Evolutionary conservation across 1,284 basidiomycete genomes (phyloP).

Genomic region (Pisolithus thermaeus): DNA sequence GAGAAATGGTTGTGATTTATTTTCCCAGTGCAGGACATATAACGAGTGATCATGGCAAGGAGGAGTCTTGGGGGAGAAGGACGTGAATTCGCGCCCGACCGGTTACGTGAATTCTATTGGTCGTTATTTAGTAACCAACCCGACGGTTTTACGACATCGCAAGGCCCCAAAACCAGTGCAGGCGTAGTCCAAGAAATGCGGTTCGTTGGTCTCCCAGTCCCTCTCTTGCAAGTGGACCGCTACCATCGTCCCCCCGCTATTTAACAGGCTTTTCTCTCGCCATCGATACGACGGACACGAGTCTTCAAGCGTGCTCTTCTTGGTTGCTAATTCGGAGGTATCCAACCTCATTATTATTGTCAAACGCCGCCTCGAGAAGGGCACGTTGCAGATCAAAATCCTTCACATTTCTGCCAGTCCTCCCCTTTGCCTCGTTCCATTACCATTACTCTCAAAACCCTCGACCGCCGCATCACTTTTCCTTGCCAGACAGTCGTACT

Average conservation of each 20-base stretch:
- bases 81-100: too few species aligned
- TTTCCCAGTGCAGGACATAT: too few species aligned
- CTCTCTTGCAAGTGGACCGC: conserved; percentile 18
- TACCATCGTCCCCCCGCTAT: conserved; percentile 9
- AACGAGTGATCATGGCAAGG: background rate
- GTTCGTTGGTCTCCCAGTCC: conserved; percentile 1
- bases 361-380: conserved; percentile 45
- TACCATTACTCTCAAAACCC: conserved; percentile 40
- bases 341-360: conserved; percentile 27
- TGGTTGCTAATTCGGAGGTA: conserved; percentile 16
- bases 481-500: conserved; percentile 23
- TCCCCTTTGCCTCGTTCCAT: conserved; percentile 52
- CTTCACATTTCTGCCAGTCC: conserved; percentile 53
- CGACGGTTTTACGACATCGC: conserved; percentile 26
- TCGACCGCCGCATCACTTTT: conserved; percentile 30
- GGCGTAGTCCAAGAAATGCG: conserved; percentile 2
- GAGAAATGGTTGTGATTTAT: too few species aligned
- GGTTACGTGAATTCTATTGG: conserved; percentile 5
- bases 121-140: conserved; percentile 26
- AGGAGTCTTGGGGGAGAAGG: background rate
- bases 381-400: conserved; percentile 67
- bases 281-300: conserved; percentile 14
- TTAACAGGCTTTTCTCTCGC: conserved; percentile 6
- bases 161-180: conserved; percentile 29
- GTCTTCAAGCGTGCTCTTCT: conserved; percentile 18